Percentiles rank a stretch among this genome's conserved stretches.
Evolutionary conservation across 805 yeast genomes (phyloP).

Genomic region (Candida coleopterorum): DNA sequence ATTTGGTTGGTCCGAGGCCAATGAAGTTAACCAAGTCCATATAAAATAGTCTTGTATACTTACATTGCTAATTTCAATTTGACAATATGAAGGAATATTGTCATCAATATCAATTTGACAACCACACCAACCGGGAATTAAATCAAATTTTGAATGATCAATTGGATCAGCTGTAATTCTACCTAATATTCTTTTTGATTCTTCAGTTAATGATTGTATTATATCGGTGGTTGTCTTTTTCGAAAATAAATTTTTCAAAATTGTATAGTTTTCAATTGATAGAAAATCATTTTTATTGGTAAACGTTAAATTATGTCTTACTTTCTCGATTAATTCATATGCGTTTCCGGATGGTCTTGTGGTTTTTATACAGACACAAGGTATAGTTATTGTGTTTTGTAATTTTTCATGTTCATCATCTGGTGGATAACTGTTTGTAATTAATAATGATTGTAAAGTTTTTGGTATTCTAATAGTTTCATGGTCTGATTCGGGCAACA

Average conservation of each 20-base stretch:
- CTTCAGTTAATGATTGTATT: slow-evolving; percentile 63
- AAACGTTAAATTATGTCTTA: slow-evolving; percentile 52
- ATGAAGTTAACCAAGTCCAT: slow-evolving; percentile 84
- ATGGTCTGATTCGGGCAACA: slow-evolving; percentile 64
- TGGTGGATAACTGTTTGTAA: slow-evolving; percentile 76
- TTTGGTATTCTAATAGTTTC: slow-evolving; percentile 58
- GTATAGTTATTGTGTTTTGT: slow-evolving; percentile 46
- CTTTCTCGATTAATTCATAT: slow-evolving; percentile 53
- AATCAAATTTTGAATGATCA: slow-evolving; percentile 26
- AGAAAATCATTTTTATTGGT: slow-evolving; percentile 66
- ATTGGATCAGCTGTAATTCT: slow-evolving; percentile 33
- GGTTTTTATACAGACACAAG: slow-evolving; percentile 56
- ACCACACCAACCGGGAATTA: slow-evolving; percentile 37
- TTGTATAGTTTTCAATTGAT: slow-evolving; percentile 72
- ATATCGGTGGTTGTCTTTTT: slow-evolving; percentile 49
- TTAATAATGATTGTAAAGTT: slow-evolving; percentile 58
- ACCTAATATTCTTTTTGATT: slow-evolving; percentile 57
- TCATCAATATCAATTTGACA: slow-evolving; percentile 12
- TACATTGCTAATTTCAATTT: slow-evolving; percentile 47
- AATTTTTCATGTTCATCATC: slow-evolving; percentile 31
- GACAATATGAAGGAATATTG: slow-evolving; percentile 36
- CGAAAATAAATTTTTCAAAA: slow-evolving; percentile 67
- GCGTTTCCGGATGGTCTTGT: slow-evolving; percentile 46
- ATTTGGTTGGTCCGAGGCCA: slow-evolving; percentile 69
- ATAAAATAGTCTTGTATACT: slow-evolving; percentile 82